Base-by-base conservation (phyloP, 2,329 filamentous ascomycete species). In the Sporothrix globosa region DNA sequence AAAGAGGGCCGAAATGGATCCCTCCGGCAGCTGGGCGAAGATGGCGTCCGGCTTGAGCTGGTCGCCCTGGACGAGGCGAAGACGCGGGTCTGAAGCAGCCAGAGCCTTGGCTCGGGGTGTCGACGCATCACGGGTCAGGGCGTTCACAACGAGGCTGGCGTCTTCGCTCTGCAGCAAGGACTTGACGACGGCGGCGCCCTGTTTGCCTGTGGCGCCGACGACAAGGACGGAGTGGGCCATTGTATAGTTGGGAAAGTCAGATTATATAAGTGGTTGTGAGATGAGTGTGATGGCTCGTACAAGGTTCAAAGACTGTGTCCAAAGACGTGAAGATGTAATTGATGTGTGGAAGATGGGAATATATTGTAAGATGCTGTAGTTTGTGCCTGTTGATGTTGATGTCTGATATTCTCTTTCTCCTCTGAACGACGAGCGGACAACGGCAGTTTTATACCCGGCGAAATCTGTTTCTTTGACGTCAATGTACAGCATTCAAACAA, bases 1-100 rank as follows among this genome's bases (percentile, higher is more conserved):
- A 72, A 81, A 81, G 21, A 81, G 48, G 30, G 75, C 69, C 69
- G 71, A 60, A 71, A 81, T 78, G 67, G 74, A 76, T 10, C 72
- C 73, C 58, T 74, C 73, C 60, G 77, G 77, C 24, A 76, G 74
- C 3, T 75, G 73, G 3, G 74, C 74, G 72, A 82, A 81, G 72
- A 81, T 78, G 71, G 78, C 73, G 11, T 56, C 74, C 3, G 80
- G 79, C 50, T 75, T 30, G 66, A 73, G 72, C 14, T 74, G 75
- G 75, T 81, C 76, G 72, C 80, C 80, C 67, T 81, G 73, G 7
- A 81, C 73, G 54, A 81, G 73, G 60, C 76, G 73, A 27, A 81
- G 68, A 66, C 75, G 69, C n/a, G 77, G 72, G 6, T 77, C 75
- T 68, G 77, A 74, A 71, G 82, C 46, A 80, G 78, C 73, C 74